Conservation (phyloP, 2,329 filamentous ascomycete genomes). For the Taxawa tesnikishii region DNA sequence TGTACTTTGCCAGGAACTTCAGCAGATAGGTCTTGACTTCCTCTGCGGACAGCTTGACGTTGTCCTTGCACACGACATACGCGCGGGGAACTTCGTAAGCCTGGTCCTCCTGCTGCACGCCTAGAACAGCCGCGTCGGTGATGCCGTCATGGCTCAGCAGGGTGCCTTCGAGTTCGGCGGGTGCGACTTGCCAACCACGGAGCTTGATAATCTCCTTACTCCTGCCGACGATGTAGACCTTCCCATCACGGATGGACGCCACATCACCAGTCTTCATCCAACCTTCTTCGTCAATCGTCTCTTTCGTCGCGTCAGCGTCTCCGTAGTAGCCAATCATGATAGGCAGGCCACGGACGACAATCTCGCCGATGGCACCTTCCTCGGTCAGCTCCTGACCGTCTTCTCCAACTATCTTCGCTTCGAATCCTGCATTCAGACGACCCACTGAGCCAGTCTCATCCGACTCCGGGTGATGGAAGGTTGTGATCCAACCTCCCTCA, state of each 20-base stretch:
- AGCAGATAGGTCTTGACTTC: slow-evolving; percentile 18
- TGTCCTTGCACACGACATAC: slow-evolving; percentile 9
- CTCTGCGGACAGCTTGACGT: slow-evolving; percentile 8
- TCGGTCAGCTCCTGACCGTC: slow-evolving; percentile 18
- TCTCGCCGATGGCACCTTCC: slow-evolving; percentile 24
- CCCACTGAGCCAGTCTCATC: slow-evolving; percentile 37
- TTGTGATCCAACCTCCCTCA: slow-evolving; percentile 32
- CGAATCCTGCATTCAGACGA: slow-evolving; percentile 25
- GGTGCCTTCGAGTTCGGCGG: slow-evolving; percentile 19
- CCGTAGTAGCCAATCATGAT: slow-evolving; percentile 28
- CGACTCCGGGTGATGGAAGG: slow-evolving; percentile 26
- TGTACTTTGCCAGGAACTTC: slow-evolving; percentile 23
- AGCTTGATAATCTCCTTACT: slow-evolving; percentile 23
- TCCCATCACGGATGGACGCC: slow-evolving; percentile 16
- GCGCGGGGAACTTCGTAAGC: slow-evolving; percentile 11
- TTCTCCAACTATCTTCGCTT: slow-evolving; percentile 19
- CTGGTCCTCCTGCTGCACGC: slow-evolving; percentile 11
- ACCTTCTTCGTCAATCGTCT: slow-evolving; percentile 9
- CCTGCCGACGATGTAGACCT: slow-evolving; percentile 20
- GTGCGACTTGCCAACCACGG: slow-evolving; percentile 21
- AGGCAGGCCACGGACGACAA: slow-evolving; percentile 25
- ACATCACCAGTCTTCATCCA: slow-evolving; percentile 27
- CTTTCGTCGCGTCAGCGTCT: slow-evolving; percentile 15
- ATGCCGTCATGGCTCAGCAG: slow-evolving; percentile 14
- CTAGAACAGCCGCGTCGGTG: slow-evolving; percentile 16